Base-by-base conservation (phyloP, 306 rosid species). In the Echinosophora koreensis region DNA sequence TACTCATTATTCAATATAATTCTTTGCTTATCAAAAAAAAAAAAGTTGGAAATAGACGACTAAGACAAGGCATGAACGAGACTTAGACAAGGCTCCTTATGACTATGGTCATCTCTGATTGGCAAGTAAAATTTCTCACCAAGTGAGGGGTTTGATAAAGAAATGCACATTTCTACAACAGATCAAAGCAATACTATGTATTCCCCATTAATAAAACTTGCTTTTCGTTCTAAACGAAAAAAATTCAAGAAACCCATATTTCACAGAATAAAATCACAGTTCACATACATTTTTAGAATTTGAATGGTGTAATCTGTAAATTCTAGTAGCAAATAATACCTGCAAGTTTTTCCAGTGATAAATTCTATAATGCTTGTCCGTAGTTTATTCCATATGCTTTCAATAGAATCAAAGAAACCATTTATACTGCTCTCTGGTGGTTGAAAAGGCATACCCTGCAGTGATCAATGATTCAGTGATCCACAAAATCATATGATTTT, bases 321-420 rank as follows among this genome's bases (percentile, higher is more conserved):
- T 51, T 60, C 32, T 17, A 14, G 13, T 32, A 37, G 51, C 57
- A 77, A 82, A 72, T 13, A 66, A 52, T 84, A 95, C 97, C 98
- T 87, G 95, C 97, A 95, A 83, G 82, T 72, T 84, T 86, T 90
- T 80, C 97, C 96, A 3, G 87, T 84, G 83, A 92, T 56, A 61
- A 95, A 95, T 38, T 86, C 93, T 58, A 37, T 14, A 44, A 90
- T 47, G 55, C 87, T 80, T 63, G 64, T 79, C 92, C 93, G 86
- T 28, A 90, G 69, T 78, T 86, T 86, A 74, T 89, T 82, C 93
- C 97, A 92, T 34, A 86, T 30, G 78, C 68, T 67, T 79, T 80
- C 89, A 65, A 95, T 86, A 42, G 97, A 85, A 54, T 85, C 87
- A 50, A 90, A 87, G 85, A 92, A 89, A 59, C 93, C 90, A 60